A percentile compares a stretch with the other conserved stretches of the same genome.
phyloP scores from a whole-genome alignment of 192 early-diverging fungal genomes.

The Mortierella antarctica region DNA sequence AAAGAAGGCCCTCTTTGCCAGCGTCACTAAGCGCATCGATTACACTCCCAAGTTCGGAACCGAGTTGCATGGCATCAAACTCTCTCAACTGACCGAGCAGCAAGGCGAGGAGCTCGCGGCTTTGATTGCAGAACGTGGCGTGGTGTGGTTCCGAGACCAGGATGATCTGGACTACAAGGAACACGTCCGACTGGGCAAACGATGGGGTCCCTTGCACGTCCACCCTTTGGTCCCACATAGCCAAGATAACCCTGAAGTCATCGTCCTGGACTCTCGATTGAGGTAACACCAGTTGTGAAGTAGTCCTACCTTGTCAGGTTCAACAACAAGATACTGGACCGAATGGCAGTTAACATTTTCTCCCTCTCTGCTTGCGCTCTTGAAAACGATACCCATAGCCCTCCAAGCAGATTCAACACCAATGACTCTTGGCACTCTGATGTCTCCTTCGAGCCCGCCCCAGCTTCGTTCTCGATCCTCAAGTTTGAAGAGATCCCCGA shows the following conservation, averaged over 20 bases:
- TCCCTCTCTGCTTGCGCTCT: background rate
- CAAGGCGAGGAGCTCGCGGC: conserved; percentile 71
- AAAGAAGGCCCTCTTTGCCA: conserved; percentile 65
- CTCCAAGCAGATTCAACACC: conserved; percentile 53
- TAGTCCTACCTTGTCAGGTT: background rate
- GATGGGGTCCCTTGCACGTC: conserved; percentile 56
- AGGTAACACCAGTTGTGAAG: conserved; percentile 19
- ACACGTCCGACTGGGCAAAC: conserved; percentile 61
- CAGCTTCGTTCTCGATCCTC: conserved; percentile 51
- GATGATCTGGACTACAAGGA: conserved; percentile 65
- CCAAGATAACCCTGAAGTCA: conserved; percentile 40
- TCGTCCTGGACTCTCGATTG: conserved; percentile 45
- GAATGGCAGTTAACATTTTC: background rate
- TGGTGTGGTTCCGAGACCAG: conserved; percentile 78
- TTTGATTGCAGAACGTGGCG: conserved; percentile 71
- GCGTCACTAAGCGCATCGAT: conserved; percentile 64
- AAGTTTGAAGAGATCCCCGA: conserved; percentile 50
- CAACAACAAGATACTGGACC: background rate
- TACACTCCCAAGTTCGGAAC: conserved; percentile 72
- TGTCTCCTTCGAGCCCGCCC: conserved; percentile 50
- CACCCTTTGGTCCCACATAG: conserved; percentile 38
- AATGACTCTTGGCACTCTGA: conserved; percentile 51
- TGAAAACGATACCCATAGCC: background rate
- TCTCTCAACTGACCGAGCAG: conserved; percentile 68
- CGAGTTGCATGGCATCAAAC: conserved; percentile 71